phyloP scores from a whole-genome alignment of 805 yeast species.

The Starmerella vaccinii region DNA sequence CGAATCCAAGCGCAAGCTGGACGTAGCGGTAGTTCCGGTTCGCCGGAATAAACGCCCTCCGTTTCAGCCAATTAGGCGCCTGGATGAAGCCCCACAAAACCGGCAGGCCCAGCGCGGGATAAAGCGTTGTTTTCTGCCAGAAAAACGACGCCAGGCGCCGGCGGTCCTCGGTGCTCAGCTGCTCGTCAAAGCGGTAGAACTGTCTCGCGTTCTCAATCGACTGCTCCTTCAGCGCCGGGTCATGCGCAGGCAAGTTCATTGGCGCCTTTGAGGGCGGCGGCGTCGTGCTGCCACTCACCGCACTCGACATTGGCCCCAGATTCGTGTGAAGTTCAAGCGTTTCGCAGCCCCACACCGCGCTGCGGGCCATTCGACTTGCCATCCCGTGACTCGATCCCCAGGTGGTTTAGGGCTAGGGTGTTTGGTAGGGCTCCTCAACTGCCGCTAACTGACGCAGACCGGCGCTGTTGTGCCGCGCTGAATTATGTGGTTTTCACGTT shows the following conservation, averaged over 20 bases:
- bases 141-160: constrained; percentile 15
- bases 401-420: not conserved
- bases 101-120: constrained; percentile 24
- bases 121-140: constrained; percentile 16
- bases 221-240: constrained; percentile 11
- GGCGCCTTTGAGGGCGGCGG: not conserved
- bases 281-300: not conserved
- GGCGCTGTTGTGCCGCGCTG: no score
- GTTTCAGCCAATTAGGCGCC: constrained; percentile 19
- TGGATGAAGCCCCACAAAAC: constrained; percentile 17
- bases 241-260: constrained; percentile 8
- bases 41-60: constrained; percentile 10
- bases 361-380: not conserved
- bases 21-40: constrained; percentile 12
- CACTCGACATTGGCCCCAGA: not conserved
- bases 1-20: constrained; percentile 23
- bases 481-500: no score
- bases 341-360: not conserved
- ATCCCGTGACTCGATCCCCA: not conserved
- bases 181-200: constrained; percentile 21
- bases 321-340: no score
- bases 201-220: constrained; percentile 15
- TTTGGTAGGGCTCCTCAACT: no score
- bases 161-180: constrained; percentile 19
- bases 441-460: no score